These are phyloP conservation scores for Pseudevernia furfuracea DNA, from an alignment of 495 filamentous ascomycete genomes.

Conservation along the genomic window DNA sequence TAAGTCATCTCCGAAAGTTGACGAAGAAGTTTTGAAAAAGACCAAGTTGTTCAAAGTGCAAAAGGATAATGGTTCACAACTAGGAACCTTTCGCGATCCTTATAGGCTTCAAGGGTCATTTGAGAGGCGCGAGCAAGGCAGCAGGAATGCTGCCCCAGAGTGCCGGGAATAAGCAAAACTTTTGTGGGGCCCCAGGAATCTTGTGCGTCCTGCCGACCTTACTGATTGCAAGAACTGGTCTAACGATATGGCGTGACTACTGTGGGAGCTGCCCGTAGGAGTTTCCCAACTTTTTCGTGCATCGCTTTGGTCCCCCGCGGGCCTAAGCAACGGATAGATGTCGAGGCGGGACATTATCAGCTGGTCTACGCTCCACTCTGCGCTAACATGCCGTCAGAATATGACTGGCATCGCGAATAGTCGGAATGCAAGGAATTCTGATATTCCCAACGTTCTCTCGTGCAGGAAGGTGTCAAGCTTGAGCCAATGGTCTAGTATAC, in stretches of 20 bases:
- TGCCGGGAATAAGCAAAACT: too few species aligned
- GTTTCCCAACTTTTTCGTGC: not conserved
- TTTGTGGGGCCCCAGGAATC: too few species aligned
- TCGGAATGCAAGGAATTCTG: not conserved
- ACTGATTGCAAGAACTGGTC: not conserved
- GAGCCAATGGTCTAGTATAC: conserved; percentile 3
- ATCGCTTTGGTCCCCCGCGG: not conserved
- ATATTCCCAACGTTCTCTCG: not conserved
- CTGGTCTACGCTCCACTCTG: conserved; percentile 5
- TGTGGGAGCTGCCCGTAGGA: not conserved
- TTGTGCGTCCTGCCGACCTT: too few species aligned
- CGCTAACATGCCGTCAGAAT: not conserved
- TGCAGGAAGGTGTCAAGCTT: not conserved
- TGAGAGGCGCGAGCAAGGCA: conserved; percentile 9
- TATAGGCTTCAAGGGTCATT: conserved; percentile 13
- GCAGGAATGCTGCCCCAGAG: conserved; percentile 10
- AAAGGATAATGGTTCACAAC: not conserved
- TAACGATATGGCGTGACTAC: not conserved
- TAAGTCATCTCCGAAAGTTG: not conserved
- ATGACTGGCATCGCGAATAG: not conserved
- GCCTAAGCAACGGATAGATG: not conserved
- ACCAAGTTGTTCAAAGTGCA: not conserved
- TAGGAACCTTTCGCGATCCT: not conserved
- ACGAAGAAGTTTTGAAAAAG: not conserved
- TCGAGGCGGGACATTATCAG: not conserved